Conservation (phyloP, 305 asterid species). For the Rubia balearica region DNA sequence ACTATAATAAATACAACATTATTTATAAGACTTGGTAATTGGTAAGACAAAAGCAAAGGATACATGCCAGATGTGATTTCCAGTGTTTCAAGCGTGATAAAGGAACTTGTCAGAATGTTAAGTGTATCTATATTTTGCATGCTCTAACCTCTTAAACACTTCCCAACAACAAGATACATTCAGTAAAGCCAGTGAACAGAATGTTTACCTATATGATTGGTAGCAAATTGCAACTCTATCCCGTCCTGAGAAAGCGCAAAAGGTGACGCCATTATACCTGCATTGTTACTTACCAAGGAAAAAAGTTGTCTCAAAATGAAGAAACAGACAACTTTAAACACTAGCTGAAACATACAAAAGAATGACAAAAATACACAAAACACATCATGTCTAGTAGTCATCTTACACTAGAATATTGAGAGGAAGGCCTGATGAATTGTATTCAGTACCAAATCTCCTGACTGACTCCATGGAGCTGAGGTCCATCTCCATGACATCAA, state of each 20-base stretch:
- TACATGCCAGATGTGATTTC: neutral
- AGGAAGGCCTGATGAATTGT: slow-evolving; percentile 8
- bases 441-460: slow-evolving; percentile 13
- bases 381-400: neutral
- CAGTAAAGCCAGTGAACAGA: neutral
- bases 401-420: slow-evolving; percentile 19
- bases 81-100: neutral
- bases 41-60: neutral
- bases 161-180: neutral
- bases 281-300: slow-evolving; percentile 57
- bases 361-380: neutral
- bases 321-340: slow-evolving; percentile 5
- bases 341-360: neutral
- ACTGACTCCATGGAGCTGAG: slow-evolving; percentile 37
- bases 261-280: slow-evolving; percentile 91
- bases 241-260: slow-evolving; percentile 68
- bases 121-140: neutral
- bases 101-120: neutral
- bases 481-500: slow-evolving; percentile 17
- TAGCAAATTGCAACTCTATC: slow-evolving; percentile 85
- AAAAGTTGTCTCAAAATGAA: slow-evolving; percentile 8
- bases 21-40: neutral
- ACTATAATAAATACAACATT: neutral
- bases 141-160: neutral
- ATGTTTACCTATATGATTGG: slow-evolving; percentile 71